Conservation (phyloP, 108 stramenopile genomes). For the Schizochytrium sp. region DNA sequence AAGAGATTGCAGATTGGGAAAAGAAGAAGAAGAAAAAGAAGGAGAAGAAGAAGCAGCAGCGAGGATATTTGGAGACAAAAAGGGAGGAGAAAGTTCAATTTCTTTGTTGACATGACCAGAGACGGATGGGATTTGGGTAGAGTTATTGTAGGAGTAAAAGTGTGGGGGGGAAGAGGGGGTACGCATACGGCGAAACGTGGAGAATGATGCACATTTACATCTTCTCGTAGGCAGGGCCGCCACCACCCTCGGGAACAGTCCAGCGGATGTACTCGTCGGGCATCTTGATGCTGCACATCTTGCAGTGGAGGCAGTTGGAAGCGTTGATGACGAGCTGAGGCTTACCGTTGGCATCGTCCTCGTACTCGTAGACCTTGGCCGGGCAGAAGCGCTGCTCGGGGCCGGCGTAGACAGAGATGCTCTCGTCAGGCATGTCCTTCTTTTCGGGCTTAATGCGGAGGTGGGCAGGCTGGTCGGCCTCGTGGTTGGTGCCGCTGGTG, state of each 20-base stretch:
- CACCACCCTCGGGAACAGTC: slow-evolving; percentile 98
- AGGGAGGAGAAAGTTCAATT: too few relatives aligned
- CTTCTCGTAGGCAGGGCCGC: slow-evolving; percentile 91
- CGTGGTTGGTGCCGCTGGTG: slow-evolving; percentile 87
- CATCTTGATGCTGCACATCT: slow-evolving; percentile 98
- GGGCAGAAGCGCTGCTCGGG: slow-evolving; percentile 97
- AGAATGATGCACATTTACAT: slow-evolving; percentile 53
- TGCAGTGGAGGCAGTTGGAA: slow-evolving; percentile 98
- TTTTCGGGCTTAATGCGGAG: slow-evolving; percentile 72
- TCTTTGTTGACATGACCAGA: too few relatives aligned
- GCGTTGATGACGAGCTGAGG: slow-evolving; percentile 89
- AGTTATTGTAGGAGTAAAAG: too few relatives aligned
- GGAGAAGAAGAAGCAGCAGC: too few relatives aligned
- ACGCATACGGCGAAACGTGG: too few relatives aligned
- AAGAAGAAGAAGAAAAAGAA: too few relatives aligned
- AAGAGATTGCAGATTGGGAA: too few relatives aligned
- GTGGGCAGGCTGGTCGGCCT: slow-evolving; percentile 95
- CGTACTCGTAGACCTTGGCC: slow-evolving; percentile 86
- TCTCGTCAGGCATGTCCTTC: slow-evolving; percentile 58
- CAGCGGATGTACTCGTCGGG: slow-evolving; percentile 93
- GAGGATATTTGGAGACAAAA: too few relatives aligned
- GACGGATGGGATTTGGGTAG: too few relatives aligned
- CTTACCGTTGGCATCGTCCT: slow-evolving; percentile 48
- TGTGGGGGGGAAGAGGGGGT: too few relatives aligned
- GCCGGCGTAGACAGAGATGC: slow-evolving; percentile 72